Conservation (phyloP, 768 basidiomycete genomes). For the Tulasnella sp. region DNA sequence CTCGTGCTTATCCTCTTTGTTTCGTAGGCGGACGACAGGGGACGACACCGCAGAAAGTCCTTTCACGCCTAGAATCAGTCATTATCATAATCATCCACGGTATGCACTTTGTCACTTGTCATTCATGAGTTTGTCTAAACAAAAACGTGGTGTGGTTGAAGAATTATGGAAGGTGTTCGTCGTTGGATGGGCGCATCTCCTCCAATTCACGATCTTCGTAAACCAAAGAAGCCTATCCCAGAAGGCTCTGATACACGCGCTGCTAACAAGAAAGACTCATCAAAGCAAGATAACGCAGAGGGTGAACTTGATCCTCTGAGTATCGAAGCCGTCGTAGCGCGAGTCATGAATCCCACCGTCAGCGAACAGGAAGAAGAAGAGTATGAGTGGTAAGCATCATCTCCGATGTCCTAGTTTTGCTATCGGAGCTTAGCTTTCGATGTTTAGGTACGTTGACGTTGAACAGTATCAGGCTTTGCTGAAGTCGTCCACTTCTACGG, state of each 20-base stretch:
- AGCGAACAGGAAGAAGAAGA: constrained; percentile 52
- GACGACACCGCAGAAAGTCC: constrained; percentile 60
- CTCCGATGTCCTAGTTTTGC: not conserved
- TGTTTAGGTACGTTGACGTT: constrained; percentile 43
- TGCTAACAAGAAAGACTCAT: not conserved
- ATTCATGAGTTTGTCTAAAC: constrained; percentile 3
- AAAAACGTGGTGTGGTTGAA: constrained; percentile 22
- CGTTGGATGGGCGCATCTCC: constrained; percentile 58
- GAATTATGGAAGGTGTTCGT: constrained; percentile 65
- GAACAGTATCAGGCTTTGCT: constrained; percentile 57
- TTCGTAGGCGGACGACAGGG: constrained; percentile 45
- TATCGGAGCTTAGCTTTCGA: not conserved
- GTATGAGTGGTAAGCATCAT: constrained; percentile 47
- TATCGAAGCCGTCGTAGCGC: constrained; percentile 45
- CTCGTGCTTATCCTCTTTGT: not conserved
- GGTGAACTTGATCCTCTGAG: constrained; percentile 27
- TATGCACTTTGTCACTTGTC: constrained; percentile 25
- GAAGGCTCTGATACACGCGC: constrained; percentile 14
- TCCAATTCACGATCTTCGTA: not conserved
- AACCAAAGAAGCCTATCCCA: constrained; percentile 11
- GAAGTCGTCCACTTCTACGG: constrained; percentile 37
- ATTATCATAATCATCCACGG: constrained; percentile 26
- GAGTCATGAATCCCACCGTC: constrained; percentile 49
- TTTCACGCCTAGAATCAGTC: constrained; percentile 41
- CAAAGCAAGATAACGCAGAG: constrained; percentile 15